Evolutionary conservation across 768 basidiomycete species (phyloP), one percentile per base, ranked within the genome.

Genomic region (Pilatotrama ljubarskyi): DNA sequence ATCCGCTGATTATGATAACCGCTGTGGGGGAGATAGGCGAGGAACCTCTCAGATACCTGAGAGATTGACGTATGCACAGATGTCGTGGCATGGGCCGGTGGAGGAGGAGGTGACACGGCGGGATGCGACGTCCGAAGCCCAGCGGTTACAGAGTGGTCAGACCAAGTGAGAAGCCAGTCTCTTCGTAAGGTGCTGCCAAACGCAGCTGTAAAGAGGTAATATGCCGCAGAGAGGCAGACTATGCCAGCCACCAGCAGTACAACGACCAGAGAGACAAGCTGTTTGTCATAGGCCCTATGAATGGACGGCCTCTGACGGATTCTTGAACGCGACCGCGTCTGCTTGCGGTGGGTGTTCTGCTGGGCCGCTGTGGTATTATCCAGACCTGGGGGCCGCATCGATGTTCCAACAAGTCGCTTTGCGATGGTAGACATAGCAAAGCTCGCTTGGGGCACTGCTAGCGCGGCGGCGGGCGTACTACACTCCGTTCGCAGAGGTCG

Each of bases 1-100:
- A 94, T 91, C 35, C 91, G 86, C 74, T 93, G 90, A 71, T 91
- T 93, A 73, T 93, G 90, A 64, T 90, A 88, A 3, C 90, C 89
- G 62, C 88, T 90, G 70, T 93, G 91, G 13, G 91, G 91, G 18
- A 93, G 77, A 70, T 91, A 93, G 18, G 89, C 78, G 18, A 94
- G 72, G 70, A 81, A 93, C 52, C 70, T 75, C 61, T 78, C 77
- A 4, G 38, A 15, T 3, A 44, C n/a, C 26, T 2, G 5, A 22
- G 49, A 22, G 8, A 10, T 2, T 14, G 8, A n/a, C 18, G 29
- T 55, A 29, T 4, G 35, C 1, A 37, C 25, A 18, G 2, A 20
- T 5, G 10, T 20, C 2, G 13, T 7, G 3, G 4, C n/a, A 38
- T 10, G 22, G 20, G 13, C 8, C 18, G 26, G 18, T 9, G 25